A percentile compares a stretch with the other conserved stretches of the same genome.
Evolutionary conservation across 257 asterid genomes (phyloP).

Genomic region (Rhazya stricta): DNA sequence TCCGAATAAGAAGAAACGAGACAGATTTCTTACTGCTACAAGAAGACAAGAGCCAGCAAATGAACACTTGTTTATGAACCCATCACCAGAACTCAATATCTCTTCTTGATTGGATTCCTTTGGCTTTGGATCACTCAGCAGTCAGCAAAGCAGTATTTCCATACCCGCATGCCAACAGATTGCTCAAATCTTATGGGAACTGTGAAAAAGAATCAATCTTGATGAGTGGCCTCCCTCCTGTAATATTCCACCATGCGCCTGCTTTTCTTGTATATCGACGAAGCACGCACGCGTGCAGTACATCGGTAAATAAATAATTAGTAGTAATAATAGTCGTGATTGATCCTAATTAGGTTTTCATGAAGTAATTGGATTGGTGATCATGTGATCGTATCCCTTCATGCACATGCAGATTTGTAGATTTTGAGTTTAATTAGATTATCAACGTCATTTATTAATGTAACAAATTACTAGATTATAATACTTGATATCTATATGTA

Average conservation of each 20-base stretch:
- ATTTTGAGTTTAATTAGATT: background rate
- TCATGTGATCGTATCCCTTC: constrained; percentile 14
- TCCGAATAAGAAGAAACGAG: background rate
- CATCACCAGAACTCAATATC: too few relatives aligned
- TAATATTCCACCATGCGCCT: background rate
- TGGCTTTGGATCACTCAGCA: background rate
- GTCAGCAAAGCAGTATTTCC: too few relatives aligned
- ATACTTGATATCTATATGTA: background rate
- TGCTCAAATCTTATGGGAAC: constrained; percentile 4
- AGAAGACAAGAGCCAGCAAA: constrained; percentile 5
- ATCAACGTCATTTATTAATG: background rate
- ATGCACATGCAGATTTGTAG: constrained; percentile 10
- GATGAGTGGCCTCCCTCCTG: background rate
- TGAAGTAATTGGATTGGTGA: background rate
- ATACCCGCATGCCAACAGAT: constrained; percentile 3
- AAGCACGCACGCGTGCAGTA: constrained; percentile 2
- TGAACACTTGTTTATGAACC: background rate
- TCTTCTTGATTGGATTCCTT: background rate
- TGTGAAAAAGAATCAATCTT: constrained; percentile 14
- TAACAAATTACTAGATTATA: background rate
- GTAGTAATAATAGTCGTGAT: background rate
- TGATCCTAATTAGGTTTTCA: background rate
- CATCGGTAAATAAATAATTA: background rate
- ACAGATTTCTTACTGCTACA: too few relatives aligned
- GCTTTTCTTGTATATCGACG: background rate